A percentile compares a stretch with the other conserved stretches of the same genome.
These are phyloP conservation scores for Centella asiatica DNA, from an alignment of 129 eudicot genomes.

Conservation along the genomic window DNA sequence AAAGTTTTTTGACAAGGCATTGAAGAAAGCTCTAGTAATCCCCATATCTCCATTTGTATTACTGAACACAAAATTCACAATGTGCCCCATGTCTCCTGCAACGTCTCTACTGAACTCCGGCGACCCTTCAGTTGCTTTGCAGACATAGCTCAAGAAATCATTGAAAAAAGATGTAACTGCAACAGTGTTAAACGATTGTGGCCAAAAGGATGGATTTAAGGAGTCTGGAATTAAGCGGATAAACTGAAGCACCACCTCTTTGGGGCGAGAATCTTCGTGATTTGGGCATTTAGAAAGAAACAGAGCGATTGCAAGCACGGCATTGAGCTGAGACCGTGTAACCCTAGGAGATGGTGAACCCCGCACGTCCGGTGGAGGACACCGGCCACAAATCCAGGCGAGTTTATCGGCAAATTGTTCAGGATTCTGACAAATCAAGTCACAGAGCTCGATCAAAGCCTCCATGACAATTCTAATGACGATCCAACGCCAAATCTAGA, in stretches of 20 bases:
- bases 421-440: conserved; percentile 72
- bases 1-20: conserved; percentile 46
- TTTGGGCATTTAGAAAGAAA: conserved; percentile 61
- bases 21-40: conserved; percentile 50
- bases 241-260: conserved; percentile 37
- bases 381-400: conserved; percentile 75
- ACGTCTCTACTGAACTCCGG: conserved; percentile 48
- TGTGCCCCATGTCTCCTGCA: conserved; percentile 56
- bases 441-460: conserved; percentile 77
- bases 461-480: conserved; percentile 39
- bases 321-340: conserved; percentile 81
- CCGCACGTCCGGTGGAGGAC: conserved; percentile 56
- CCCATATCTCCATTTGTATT: conserved; percentile 31
- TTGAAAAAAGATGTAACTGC: conserved; percentile 43
- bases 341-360: conserved; percentile 61
- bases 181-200: conserved; percentile 46
- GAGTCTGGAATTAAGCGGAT: conserved; percentile 49
- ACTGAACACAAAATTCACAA: conserved; percentile 37
- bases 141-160: conserved; percentile 48
- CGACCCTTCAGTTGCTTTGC: conserved; percentile 42
- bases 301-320: conserved; percentile 54
- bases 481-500: not conserved
- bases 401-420: conserved; percentile 55
- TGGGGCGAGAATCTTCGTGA: conserved; percentile 37
- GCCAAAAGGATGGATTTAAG: conserved; percentile 66